phyloP scores from a whole-genome alignment of 2,329 filamentous ascomycete species.

The Colletotrichum euphorbiae region DNA sequence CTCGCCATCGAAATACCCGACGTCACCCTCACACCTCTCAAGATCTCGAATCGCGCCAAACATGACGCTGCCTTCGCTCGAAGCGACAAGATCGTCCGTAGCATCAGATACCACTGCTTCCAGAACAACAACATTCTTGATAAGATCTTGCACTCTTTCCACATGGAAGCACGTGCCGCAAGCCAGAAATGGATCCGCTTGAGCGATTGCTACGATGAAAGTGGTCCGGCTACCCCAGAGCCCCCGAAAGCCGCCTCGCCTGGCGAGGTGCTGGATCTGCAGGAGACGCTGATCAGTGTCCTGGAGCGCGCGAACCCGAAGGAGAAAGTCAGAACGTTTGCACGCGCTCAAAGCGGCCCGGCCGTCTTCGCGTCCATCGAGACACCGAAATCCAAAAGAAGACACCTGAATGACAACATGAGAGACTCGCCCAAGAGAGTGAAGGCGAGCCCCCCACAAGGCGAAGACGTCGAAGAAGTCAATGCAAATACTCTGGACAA shows the following conservation, averaged over 20 bases:
- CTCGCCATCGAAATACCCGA: constrained; percentile 24
- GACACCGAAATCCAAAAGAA: constrained; percentile 10
- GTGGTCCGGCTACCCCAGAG: not conserved
- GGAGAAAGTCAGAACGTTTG: not conserved
- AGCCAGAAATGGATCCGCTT: constrained; percentile 24
- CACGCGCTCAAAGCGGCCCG: not conserved
- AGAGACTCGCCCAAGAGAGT: constrained; percentile 10
- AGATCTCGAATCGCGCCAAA: not conserved
- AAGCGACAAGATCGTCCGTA: constrained; percentile 10
- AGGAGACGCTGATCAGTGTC: constrained; percentile 8
- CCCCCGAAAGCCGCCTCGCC: constrained; percentile 11
- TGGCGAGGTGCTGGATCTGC: constrained; percentile 15
- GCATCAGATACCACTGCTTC: constrained; percentile 16
- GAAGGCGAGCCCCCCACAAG: not conserved
- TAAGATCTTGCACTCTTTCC: constrained; percentile 16
- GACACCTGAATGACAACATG: not conserved
- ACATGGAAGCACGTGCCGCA: constrained; percentile 16
- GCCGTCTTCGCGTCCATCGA: not conserved
- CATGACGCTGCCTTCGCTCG: constrained; percentile 12
- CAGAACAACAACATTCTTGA: not conserved
- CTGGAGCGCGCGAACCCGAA: not conserved
- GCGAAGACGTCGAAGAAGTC: not conserved
- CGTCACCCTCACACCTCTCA: constrained; percentile 6
- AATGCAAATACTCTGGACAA: constrained; percentile 3
- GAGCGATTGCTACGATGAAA: not conserved